Evolutionary conservation across 768 basidiomycete genomes (phyloP), one percentile per base, ranked within the genome.

Genomic region (Lyophyllum semitale): DNA sequence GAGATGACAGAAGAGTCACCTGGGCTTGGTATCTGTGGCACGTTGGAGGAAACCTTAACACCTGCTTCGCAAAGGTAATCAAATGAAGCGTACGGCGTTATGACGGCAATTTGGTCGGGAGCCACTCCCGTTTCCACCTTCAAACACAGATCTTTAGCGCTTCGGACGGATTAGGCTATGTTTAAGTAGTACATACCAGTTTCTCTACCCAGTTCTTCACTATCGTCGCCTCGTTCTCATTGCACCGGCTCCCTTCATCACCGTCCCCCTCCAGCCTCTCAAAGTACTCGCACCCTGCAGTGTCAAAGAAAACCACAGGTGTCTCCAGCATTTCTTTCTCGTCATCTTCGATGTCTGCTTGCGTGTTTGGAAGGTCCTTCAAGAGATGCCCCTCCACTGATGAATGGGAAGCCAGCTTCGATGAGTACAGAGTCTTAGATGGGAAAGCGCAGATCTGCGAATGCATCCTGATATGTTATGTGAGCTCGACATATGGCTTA

Each of bases 291-390:
- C 92, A 95, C 0, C 95, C 94, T 3, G 91, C 84, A 0, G 95
- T 99, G 66, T 99, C 97, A 62, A 92, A 93, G 68, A 98, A 99
- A 2, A 95, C 84, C 2, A 98, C 83, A 0, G 93, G 91, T 0
- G 81, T 89, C 3, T 77, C 81, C 6, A 98, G 73, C 3, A 84
- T 69, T 52, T 96, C 96, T 57, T 82, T 84, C 42, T 80, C 75
- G 33, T 90, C 86, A 15, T 89, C 92, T 37, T 88, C 87, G 1
- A 76, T 76, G 23, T 70, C 73, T 2, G 77, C 71, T 9, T 70
- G 68, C 15, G 79, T 73, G 30, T 82, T 82, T 0, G 88, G 80
- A 3, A 95, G 71, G 63, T 91, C 90, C 26, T 75, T 71, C n/a
- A 98, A 77, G 0, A 93, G 77, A 63, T 90, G 89, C 0, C 77